Evolutionary conservation across 2,329 filamentous ascomycete species (phyloP), one percentile per base, ranked within the genome.

Genomic region (Colletotrichum sp.): DNA sequence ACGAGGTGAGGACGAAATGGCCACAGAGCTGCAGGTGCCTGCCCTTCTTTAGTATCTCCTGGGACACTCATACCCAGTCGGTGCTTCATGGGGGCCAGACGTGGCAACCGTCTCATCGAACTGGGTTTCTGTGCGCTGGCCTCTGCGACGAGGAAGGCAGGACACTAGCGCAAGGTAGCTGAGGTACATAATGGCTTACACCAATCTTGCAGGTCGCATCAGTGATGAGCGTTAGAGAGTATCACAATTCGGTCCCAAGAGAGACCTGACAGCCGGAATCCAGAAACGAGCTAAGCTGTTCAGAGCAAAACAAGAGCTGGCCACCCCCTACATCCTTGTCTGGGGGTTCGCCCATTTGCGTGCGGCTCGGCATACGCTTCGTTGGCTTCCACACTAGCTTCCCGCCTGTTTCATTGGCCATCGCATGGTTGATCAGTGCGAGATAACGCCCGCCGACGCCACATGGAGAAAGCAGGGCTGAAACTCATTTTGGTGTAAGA

Each of bases 41-140:
- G 43, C 57, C 69, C 69, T 73, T 63, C 62, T 74, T 67, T 74
- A 74, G 72, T 74, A 74, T 74, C 54, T 66, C 18, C 29, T 11
- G 21, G n/a, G n/a, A 21, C 13, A 38, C 69, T 67, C 68, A 67
- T 38, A 51, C 68, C 61, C 33, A 43, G 43, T 66, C 55, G 29
- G 63, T 63, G 69, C 47, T 51, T 55, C n/a, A 43, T 31, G 55
- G 29, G 33, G 31, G 27, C 34, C 16, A 51, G 63, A 58, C 31
- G 69, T 72, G 63, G 62, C 72, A 54, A 74, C 31, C 63, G 43
- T 31, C n/a, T 67, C 21, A 33, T 58, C 51, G 34, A 36, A 36
- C 33, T 38, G 68, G 43, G 34, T 72, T 36, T 43, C 69, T 69
- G 72, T 74, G 72, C 72, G 72, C 62, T 74, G 69, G 68, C 72